These are phyloP conservation scores for Casuarina equisetifolia DNA, from an alignment of 306 rosid genomes.

Conservation along the genomic window DNA sequence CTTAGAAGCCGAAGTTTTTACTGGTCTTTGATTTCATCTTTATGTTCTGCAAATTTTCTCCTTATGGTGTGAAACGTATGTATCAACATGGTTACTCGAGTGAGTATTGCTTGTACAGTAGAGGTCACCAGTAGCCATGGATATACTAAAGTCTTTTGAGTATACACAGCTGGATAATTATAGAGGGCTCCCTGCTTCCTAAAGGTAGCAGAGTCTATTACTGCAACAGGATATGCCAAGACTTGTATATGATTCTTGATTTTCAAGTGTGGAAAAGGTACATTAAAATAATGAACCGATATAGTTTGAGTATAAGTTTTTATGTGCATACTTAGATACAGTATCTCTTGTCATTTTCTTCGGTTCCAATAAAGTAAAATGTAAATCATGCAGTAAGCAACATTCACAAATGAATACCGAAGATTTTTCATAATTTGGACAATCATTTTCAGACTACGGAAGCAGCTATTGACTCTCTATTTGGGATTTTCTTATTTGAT, in stretches of 20 bases:
- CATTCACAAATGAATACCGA: too few species aligned
- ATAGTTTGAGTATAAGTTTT: not conserved
- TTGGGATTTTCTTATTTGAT: too few species aligned
- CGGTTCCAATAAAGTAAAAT: too few species aligned
- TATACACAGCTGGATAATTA: constrained; percentile 12
- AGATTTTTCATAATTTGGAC: too few species aligned
- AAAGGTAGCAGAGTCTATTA: not conserved
- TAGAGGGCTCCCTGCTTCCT: not conserved
- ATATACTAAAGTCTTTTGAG: constrained; percentile 21
- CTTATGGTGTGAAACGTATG: constrained; percentile 26
- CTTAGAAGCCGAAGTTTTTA: constrained; percentile 11
- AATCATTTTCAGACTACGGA: too few species aligned
- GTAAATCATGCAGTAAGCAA: too few species aligned
- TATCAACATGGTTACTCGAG: constrained; percentile 57
- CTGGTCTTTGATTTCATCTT: constrained; percentile 19
- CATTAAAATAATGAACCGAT: not conserved
- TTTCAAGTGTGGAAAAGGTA: not conserved
- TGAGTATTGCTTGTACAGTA: constrained; percentile 62
- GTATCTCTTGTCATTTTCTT: not conserved
- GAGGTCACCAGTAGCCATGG: constrained; percentile 73
- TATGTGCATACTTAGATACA: not conserved
- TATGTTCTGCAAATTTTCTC: not conserved
- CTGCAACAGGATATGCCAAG: not conserved
- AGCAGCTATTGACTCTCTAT: too few species aligned
- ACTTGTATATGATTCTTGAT: constrained; percentile 11